Evolutionary conservation across 83 land plant species (phyloP).

Genomic region (Thuja plicata): DNA sequence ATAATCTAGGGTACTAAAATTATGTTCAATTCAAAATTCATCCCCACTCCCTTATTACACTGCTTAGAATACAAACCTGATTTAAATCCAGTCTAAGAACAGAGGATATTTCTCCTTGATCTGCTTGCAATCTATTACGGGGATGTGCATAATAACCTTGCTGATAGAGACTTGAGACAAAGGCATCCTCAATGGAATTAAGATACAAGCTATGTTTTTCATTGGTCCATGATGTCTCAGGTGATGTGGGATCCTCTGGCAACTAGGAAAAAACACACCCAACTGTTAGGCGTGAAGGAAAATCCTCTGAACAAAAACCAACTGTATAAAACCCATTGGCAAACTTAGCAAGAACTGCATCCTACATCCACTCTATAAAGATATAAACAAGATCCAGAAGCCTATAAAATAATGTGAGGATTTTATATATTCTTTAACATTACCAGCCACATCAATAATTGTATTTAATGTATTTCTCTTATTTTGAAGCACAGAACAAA

Average conservation of each 20-base stretch:
- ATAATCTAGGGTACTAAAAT: too few relatives aligned
- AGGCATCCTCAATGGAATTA: neutral
- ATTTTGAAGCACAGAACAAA: too few relatives aligned
- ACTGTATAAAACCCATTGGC: too few relatives aligned
- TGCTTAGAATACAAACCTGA: neutral
- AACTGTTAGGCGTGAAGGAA: neutral
- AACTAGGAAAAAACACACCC: neutral
- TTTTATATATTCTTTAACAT: too few relatives aligned
- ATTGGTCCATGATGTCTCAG: neutral
- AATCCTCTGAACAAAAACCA: neutral
- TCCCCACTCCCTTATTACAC: neutral
- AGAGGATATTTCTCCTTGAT: neutral
- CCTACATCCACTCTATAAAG: neutral
- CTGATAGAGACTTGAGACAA: neutral
- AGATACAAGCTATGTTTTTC: neutral
- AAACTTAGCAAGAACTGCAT: neutral
- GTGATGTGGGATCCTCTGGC: neutral
- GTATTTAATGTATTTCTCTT: too few relatives aligned
- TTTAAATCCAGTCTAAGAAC: neutral
- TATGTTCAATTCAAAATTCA: neutral
- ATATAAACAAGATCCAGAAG: neutral
- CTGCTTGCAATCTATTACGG: neutral
- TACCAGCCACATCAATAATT: too few relatives aligned
- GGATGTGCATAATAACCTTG: neutral
- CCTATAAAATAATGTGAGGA: too few relatives aligned